Base-by-base conservation (phyloP, 306 rosid genomes). In the Trichosanthes truncata region DNA sequence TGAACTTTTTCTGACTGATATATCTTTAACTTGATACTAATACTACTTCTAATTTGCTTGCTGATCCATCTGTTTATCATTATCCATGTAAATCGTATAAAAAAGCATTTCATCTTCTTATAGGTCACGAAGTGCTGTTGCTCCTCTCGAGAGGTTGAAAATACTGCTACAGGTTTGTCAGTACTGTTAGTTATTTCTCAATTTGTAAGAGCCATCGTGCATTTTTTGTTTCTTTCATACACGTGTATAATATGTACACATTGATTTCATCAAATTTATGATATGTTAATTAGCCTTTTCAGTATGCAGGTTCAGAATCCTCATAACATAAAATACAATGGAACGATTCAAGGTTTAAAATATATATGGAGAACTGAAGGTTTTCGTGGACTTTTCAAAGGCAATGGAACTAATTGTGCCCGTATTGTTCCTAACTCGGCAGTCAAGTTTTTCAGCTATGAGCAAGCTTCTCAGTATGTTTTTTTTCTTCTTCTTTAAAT, bases 111-210 rank as follows among this genome's bases (percentile, higher is more conserved):
- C 35, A 20, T 59, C 66, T 59, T 9, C 35, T 59, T 59, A 59
- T 25, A 94, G 98, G 84, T 94, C 98, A 76, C 97, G 98, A 43
- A 94, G 97, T 11, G 98, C 97, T 20, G 98, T 94, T 85, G 98
- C 98, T 84, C 98, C 98, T 9, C 83, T 94, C 76, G 98, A 94
- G 79, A 88, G 98, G 66, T 80, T 94, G 91, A 94, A 94, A 85
- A 94, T 94, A 82, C 88, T 94, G 86, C 89, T 94, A 14, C 98
- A 94, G 98, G 98, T 94, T 84, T 7, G 17, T 51, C 72, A 43
- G 21, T 76, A 21, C 55, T 59, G 15, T 56, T 23, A 60, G 61
- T 67, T 81, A 31, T 75, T 35, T 77, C 77, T 62, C 66, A 46
- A 55, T 51, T 56, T 66, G 74, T 3, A 36, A 25, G 40, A 71